Evolutionary conservation across 2,329 filamentous ascomycete genomes (phyloP), one percentile per base, ranked within the genome.

Genomic region (Colletotrichum tamarilloi): DNA sequence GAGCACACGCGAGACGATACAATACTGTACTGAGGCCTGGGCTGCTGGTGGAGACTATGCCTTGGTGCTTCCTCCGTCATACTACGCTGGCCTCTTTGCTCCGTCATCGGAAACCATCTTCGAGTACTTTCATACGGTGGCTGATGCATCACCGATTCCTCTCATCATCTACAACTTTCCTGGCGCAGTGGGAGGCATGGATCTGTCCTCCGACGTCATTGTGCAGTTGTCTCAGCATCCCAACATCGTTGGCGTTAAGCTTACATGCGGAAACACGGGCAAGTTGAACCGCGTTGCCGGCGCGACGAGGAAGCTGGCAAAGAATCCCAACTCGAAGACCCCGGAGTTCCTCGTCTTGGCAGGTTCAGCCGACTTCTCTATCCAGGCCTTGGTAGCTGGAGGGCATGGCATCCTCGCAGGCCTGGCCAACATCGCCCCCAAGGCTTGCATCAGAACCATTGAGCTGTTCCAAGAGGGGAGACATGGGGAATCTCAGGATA

Each of bases 21-120:
- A 91, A 72, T 85, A 92, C 72, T 95, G 92, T 84, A 83, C 86
- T 72, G 92, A 95, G 78, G 93, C 93, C 16, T 90, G 89, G 76
- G 86, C 88, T 35, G 87, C 90, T 49, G 94, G 94, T 68, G 93
- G 92, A 75, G 92, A 95, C 82, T 94, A 93, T 77, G 93, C 92
- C 7, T 87, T 97, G 68, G 89, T 95, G 4, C 87, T 96, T 32
- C 93, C 94, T 12, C 94, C 94, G 4, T 91, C 90, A 63, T 96
- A 95, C 85, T 95, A 95, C 84, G 89, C 91, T 68, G 80, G 88
- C 4, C 85, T 94, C 26, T 92, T 94, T 79, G 89, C 87, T 30
- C 87, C 89, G 12, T 86, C 89, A 8, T 88, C 88, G 1, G 83
- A 92, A 62, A 90, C 91, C 19, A 85, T 95, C 67, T 80, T 90